Conservation (phyloP, 2,329 filamentous ascomycete genomes). For the Pseudocercospora ulei region DNA sequence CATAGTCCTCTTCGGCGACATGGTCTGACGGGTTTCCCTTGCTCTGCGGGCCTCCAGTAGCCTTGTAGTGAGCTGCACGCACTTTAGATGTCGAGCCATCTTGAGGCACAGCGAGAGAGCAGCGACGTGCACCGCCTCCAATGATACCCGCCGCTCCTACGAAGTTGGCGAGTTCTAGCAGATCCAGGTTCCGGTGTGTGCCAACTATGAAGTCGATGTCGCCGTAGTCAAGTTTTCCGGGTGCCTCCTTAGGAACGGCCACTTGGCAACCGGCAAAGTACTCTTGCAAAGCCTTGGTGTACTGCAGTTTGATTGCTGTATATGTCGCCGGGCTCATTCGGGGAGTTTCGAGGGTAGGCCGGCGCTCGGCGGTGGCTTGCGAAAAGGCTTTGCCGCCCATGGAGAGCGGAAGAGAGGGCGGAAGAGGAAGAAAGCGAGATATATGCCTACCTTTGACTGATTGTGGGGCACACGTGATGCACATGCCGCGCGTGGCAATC, state of each 20-base stretch:
- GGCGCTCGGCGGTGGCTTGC: slow-evolving; percentile 35
- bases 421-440: too few relatives aligned
- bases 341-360: slow-evolving; percentile 48
- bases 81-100: slow-evolving; percentile 14
- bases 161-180: slow-evolving; percentile 33
- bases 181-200: slow-evolving; percentile 20
- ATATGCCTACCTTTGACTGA: too few relatives aligned
- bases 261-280: slow-evolving; percentile 47
- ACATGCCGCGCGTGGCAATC: too few relatives aligned
- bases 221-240: slow-evolving; percentile 57
- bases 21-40: slow-evolving; percentile 8
- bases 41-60: not conserved
- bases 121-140: slow-evolving; percentile 13
- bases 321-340: slow-evolving; percentile 57
- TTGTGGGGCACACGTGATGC: too few relatives aligned
- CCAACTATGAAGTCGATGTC: slow-evolving; percentile 63
- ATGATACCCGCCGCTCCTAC: slow-evolving; percentile 41
- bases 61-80: slow-evolving; percentile 18
- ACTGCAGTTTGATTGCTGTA: slow-evolving; percentile 41
- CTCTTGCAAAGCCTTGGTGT: slow-evolving; percentile 40
- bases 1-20: slow-evolving; percentile 29
- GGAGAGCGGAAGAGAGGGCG: not conserved
- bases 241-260: slow-evolving; percentile 56
- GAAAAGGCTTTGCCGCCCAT: slow-evolving; percentile 61
- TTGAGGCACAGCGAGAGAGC: slow-evolving; percentile 23